Evolutionary conservation across 345 rosid species (phyloP).

Genomic region (Sonneratia alba): DNA sequence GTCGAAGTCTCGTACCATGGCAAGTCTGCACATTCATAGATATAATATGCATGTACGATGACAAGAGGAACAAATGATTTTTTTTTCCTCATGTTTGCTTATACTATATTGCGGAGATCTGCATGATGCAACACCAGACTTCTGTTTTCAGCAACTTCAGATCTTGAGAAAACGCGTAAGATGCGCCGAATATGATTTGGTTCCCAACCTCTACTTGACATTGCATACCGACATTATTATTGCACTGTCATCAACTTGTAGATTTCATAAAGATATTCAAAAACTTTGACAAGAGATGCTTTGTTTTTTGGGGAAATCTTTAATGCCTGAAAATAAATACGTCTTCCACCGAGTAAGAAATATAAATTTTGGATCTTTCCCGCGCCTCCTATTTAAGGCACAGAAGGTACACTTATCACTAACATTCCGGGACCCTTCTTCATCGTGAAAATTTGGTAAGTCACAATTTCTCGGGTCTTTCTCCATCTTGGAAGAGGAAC

Average conservation of each 20-base stretch:
- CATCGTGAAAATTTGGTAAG: neutral
- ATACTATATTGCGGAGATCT: neutral
- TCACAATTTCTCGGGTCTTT: neutral
- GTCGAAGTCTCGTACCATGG: neutral
- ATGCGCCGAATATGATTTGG: neutral
- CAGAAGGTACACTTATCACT: neutral
- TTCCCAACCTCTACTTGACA: neutral
- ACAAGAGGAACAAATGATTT: neutral
- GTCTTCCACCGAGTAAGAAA: neutral
- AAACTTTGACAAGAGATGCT: neutral
- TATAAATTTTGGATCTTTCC: neutral
- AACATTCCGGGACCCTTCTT: neutral
- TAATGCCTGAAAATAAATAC: neutral
- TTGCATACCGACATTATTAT: neutral
- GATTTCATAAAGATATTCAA: neutral
- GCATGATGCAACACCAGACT: neutral
- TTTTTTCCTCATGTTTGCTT: neutral
- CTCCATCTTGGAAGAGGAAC: neutral
- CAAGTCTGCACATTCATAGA: neutral
- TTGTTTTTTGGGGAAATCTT: neutral
- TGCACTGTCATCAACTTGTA: conserved; percentile 3
- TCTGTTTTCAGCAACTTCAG: neutral
- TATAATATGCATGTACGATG: neutral
- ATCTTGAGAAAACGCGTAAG: neutral
- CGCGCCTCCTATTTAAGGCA: neutral